Percentiles rank a stretch among this genome's conserved stretches.
These are phyloP conservation scores for Zelopaecilomyces penicillatus DNA, from an alignment of 2,329 filamentous ascomycete genomes.

Conservation along the genomic window DNA sequence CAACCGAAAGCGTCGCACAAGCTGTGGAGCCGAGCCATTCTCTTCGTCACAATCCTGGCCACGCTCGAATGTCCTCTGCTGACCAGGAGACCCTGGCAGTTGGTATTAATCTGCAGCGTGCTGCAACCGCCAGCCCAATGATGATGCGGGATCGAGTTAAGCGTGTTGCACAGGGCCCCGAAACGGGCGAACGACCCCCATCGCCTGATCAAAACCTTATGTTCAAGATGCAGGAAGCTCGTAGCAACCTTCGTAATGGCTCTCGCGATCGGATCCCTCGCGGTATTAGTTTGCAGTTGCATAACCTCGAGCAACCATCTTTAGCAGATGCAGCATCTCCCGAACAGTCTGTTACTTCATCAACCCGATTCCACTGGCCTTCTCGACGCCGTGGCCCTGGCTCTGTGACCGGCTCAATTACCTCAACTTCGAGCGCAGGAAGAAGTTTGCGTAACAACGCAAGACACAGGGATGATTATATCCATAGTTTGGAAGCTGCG, in stretches of 20 bases:
- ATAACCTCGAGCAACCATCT: constrained; percentile 44
- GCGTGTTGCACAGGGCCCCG: constrained; percentile 21
- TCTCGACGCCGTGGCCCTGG: constrained; percentile 44
- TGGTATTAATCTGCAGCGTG: constrained; percentile 48
- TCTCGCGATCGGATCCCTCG: constrained; percentile 73
- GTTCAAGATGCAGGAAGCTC: constrained; percentile 51
- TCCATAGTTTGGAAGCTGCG: constrained; percentile 75
- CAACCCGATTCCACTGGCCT: constrained; percentile 48
- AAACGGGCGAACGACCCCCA: constrained; percentile 43
- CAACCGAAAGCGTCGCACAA: constrained; percentile 16
- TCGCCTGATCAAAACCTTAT: constrained; percentile 53
- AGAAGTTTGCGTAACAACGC: constrained; percentile 42
- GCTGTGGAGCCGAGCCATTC: constrained; percentile 18
- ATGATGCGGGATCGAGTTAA: constrained; percentile 45
- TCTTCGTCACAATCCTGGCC: constrained; percentile 15
- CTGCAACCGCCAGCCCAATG: constrained; percentile 60
- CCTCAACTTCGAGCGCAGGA: constrained; percentile 45
- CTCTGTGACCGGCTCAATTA: constrained; percentile 49
- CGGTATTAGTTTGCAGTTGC: constrained; percentile 57
- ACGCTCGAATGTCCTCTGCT: constrained; percentile 28
- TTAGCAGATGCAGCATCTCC: constrained; percentile 47
- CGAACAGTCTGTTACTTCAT: constrained; percentile 46
- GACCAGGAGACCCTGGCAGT: constrained; percentile 34
- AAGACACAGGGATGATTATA: constrained; percentile 72
- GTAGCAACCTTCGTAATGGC: constrained; percentile 53